These are phyloP conservation scores for Capsicum chinense DNA, from an alignment of 257 asterid species.

Conservation along the genomic window DNA sequence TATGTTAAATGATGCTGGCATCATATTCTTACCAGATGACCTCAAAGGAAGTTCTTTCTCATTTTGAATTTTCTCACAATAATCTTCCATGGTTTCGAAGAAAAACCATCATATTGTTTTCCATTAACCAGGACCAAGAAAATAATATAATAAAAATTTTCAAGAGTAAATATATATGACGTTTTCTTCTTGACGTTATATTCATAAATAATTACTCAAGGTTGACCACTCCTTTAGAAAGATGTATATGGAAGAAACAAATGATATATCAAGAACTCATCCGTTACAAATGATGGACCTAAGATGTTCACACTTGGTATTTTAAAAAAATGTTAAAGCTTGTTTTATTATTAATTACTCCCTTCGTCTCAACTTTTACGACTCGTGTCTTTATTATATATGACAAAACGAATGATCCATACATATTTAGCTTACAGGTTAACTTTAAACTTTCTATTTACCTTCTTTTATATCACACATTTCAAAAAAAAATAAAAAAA, in stretches of 20 bases:
- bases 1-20: neutral
- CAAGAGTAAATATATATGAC: slow-evolving; percentile 8
- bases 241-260: neutral
- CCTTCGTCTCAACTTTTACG: neutral
- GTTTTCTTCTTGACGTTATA: neutral
- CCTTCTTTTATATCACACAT: too few relatives aligned
- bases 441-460: too few relatives aligned
- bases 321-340: neutral
- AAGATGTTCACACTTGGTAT: neutral
- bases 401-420: too few relatives aligned
- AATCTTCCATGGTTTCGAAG: neutral
- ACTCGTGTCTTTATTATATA: too few relatives aligned
- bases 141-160: neutral
- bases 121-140: neutral
- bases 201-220: neutral
- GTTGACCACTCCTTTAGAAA: neutral
- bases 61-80: neutral
- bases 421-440: too few relatives aligned
- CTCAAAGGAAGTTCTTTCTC: neutral
- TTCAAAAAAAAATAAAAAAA: too few relatives aligned
- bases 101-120: neutral
- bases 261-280: slow-evolving; percentile 13
- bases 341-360: neutral
- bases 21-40: neutral
- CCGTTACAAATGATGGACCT: slow-evolving; percentile 19